Percentiles rank a stretch among this genome's conserved stretches.
Evolutionary conservation across 23 red algal species (phyloP).

Genomic region (Pyropia haitanensis): DNA sequence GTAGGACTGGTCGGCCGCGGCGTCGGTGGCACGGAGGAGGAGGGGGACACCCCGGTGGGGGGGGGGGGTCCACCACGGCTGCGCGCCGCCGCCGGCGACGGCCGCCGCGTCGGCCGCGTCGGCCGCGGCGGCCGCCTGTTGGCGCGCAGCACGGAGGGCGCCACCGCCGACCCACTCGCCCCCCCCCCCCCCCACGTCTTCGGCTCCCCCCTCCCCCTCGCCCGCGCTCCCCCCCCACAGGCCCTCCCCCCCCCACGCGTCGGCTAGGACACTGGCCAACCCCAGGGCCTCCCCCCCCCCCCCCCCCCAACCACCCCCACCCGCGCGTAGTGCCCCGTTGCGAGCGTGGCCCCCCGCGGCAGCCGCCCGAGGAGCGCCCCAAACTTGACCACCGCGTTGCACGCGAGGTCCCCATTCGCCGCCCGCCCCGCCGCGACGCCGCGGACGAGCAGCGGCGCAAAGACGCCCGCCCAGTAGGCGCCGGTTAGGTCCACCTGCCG

Average conservation of each 20-base stretch:
- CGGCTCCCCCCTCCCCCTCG: too few species aligned
- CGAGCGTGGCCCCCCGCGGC: slow-evolving; percentile 3
- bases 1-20: slow-evolving; percentile 67
- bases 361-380: slow-evolving; percentile 41
- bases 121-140: not conserved
- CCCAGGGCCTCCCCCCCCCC: not conserved
- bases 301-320: slow-evolving; percentile 1
- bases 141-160: too few species aligned
- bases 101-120: not conserved
- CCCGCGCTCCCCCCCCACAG: too few species aligned
- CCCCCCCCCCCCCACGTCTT: not conserved
- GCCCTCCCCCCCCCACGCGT: too few species aligned
- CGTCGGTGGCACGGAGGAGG: slow-evolving; percentile 38
- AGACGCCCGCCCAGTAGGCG: slow-evolving; percentile 75
- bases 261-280: too few species aligned
- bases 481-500: slow-evolving; percentile 38
- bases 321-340: slow-evolving; percentile 72
- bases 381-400: slow-evolving; percentile 77
- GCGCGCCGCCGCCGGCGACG: not conserved
- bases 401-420: slow-evolving; percentile 64
- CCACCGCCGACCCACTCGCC: too few species aligned
- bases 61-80: not conserved
- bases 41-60: not conserved
- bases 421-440: slow-evolving; percentile 31
- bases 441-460: slow-evolving; percentile 34